phyloP scores from a whole-genome alignment of 2,329 filamentous ascomycete genomes.

The Colletotrichum falcatum region DNA sequence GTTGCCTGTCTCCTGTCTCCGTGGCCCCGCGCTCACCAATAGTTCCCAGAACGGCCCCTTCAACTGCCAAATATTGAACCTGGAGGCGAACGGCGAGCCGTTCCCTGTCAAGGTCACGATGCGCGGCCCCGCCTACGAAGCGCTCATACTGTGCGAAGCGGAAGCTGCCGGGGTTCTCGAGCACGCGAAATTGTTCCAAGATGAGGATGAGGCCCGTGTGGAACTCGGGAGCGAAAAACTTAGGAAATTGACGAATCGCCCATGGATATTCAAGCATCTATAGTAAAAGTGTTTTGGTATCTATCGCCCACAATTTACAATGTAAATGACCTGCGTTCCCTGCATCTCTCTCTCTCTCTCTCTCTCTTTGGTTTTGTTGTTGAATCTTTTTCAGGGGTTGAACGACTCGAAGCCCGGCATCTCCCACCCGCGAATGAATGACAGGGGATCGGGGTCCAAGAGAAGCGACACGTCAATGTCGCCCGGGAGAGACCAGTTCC shows the following conservation, averaged over 20 bases:
- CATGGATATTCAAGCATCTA: not conserved
- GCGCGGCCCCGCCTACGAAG: constrained; percentile 27
- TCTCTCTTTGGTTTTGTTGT: too few relatives aligned
- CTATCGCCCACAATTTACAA: not conserved
- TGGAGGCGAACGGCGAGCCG: constrained; percentile 38
- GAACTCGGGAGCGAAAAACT: not conserved
- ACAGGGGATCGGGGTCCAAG: not conserved
- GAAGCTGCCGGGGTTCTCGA: constrained; percentile 8
- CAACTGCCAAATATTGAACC: constrained; percentile 29
- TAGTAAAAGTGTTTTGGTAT: not conserved
- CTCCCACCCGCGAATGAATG: constrained; percentile 15
- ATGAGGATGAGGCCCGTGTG: not conserved
- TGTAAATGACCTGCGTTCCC: not conserved
- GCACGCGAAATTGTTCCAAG: constrained; percentile 4
- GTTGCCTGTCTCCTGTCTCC: not conserved
- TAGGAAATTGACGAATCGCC: not conserved
- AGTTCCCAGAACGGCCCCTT: constrained; percentile 31
- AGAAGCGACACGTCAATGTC: constrained; percentile 11
- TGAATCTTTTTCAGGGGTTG: not conserved
- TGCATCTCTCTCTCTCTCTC: not conserved
- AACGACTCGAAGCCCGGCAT: not conserved
- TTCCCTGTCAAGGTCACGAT: constrained; percentile 40
- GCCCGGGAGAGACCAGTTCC: not conserved
- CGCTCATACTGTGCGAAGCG: constrained; percentile 27
- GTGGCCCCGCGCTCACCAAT: not conserved